Evolutionary conservation across 1,284 basidiomycete species (phyloP), one percentile per base, ranked within the genome.

Genomic region (Irpex lacteus): DNA sequence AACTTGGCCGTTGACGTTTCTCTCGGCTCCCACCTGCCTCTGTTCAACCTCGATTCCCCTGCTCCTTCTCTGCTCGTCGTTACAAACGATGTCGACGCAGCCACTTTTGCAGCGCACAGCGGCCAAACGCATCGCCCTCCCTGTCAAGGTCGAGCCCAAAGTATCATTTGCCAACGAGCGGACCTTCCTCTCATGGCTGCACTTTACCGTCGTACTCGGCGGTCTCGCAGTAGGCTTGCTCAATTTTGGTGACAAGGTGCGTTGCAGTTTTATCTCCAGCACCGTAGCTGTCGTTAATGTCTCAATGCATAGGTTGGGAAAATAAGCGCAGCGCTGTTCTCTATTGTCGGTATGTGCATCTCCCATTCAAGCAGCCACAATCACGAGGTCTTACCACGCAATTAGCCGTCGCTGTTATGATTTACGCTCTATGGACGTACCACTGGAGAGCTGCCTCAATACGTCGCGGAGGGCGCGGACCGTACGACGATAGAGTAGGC

Each of bases 401-500:
- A 18, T 1, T 32, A 97, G 96, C 97, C 50, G 94, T 98, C 88
- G 93, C 88, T 11, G 95, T 98, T 69, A 98, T 98, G 97, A 76
- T 95, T 37, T 98, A 98, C 76, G 97, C 98, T 1, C 80, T 99
- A 18, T 91, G 92, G 70, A 95, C 95, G 53, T 98, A 96, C 76
- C 96, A 98, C 77, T 96, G 96, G 94, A 89, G 97, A 70, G 98
- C 97, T 13, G 85, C 88, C 36, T 95, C 96, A 21, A 99, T 99
- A 74, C 88, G 96, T 60, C 85, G 89, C 64, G 92, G 96, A 56
- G 95, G 96, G 11, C 88, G 92, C 61, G 97, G 96, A 21, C 96
- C 97, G 1, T 99, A 99, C 77, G 98, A 99, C 73, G 97, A 99
- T 80, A 87, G 98, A 63, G 78, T 98, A 62, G 96, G 96, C 64